These are phyloP conservation scores for Gracilaria gracilis DNA, from an alignment of 23 red algal species.

Conservation along the genomic window DNA sequence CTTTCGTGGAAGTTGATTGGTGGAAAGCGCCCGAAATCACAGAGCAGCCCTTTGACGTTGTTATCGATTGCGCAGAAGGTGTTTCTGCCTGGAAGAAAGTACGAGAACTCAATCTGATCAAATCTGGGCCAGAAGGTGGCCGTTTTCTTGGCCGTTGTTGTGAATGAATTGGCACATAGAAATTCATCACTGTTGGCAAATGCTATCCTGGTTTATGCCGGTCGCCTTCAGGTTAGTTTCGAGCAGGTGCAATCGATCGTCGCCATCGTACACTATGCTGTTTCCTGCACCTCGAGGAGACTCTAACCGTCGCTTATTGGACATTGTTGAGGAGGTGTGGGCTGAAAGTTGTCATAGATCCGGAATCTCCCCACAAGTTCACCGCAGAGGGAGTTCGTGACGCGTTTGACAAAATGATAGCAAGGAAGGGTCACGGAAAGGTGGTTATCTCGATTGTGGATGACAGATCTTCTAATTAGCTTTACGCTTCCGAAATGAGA, in stretches of 20 bases:
- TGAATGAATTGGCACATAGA: slow-evolving; percentile 73
- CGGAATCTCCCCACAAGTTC: slow-evolving; percentile 42
- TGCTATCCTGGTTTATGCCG: slow-evolving; percentile 55
- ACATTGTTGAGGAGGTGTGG: slow-evolving; percentile 52
- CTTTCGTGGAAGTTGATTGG: slow-evolving; percentile 57
- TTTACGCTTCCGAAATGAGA: not conserved
- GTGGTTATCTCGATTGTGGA: slow-evolving; percentile 53
- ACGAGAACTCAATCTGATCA: slow-evolving; percentile 28
- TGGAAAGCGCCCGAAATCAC: slow-evolving; percentile 51
- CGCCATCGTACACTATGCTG: slow-evolving; percentile 64
- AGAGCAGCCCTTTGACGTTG: slow-evolving; percentile 67
- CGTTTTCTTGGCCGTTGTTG: slow-evolving; percentile 71
- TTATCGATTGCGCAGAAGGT: slow-evolving; percentile 82
- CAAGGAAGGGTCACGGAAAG: slow-evolving; percentile 57
- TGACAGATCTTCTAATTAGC: not conserved
- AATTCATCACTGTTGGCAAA: slow-evolving; percentile 24
- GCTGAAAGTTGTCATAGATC: slow-evolving; percentile 60
- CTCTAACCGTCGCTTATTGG: slow-evolving; percentile 25
- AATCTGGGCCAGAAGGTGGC: slow-evolving; percentile 54
- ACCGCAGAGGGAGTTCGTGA: slow-evolving; percentile 67
- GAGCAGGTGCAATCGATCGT: slow-evolving; percentile 4
- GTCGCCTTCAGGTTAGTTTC: slow-evolving; percentile 13
- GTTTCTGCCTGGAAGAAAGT: slow-evolving; percentile 52
- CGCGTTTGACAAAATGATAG: slow-evolving; percentile 70
- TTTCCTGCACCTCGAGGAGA: slow-evolving; percentile 49